These are phyloP conservation scores for Pleurotus ostreatus DNA, from an alignment of 768 basidiomycete genomes.

Conservation along the genomic window DNA sequence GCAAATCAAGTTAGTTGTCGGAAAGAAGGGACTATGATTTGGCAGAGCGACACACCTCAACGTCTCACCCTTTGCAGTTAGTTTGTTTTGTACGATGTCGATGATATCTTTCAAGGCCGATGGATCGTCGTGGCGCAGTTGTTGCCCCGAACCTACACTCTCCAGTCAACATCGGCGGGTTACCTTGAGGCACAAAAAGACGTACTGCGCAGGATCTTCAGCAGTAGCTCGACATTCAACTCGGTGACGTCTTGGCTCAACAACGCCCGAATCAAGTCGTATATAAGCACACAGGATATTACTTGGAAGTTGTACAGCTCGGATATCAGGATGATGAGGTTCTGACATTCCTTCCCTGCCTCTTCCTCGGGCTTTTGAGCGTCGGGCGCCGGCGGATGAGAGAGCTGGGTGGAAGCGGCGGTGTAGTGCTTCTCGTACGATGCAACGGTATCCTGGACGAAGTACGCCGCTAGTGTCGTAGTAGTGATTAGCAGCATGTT, in stretches of 20 bases:
- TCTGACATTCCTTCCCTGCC: conserved; percentile 83
- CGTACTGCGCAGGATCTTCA: conserved; percentile 82
- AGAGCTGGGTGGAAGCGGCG: conserved; percentile 15
- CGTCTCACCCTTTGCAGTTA: conserved; percentile 43
- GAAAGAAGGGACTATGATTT: neutral
- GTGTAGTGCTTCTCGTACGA: conserved; percentile 60
- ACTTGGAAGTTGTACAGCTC: conserved; percentile 98
- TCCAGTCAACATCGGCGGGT: neutral
- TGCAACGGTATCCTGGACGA: conserved; percentile 68
- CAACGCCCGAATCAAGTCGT: conserved; percentile 81
- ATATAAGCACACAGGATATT: conserved; percentile 82
- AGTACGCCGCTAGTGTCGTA: conserved; percentile 61
- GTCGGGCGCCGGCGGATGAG: conserved; percentile 9
- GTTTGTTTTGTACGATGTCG: conserved; percentile 70
- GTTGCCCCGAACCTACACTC: conserved; percentile 79
- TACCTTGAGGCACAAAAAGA: conserved; percentile 3
- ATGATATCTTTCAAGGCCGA: conserved; percentile 90
- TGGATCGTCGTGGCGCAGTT: conserved; percentile 90
- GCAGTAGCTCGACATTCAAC: conserved; percentile 78
- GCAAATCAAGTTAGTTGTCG: conserved; percentile 4
- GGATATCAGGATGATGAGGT: conserved; percentile 81
- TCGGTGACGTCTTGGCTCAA: conserved; percentile 65
- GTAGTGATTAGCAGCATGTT: neutral
- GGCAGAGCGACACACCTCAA: conserved; percentile 41
- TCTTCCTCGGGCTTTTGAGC: conserved; percentile 25